phyloP scores from a whole-genome alignment of 768 basidiomycete genomes.

The Phlegmacium glaucopus region DNA sequence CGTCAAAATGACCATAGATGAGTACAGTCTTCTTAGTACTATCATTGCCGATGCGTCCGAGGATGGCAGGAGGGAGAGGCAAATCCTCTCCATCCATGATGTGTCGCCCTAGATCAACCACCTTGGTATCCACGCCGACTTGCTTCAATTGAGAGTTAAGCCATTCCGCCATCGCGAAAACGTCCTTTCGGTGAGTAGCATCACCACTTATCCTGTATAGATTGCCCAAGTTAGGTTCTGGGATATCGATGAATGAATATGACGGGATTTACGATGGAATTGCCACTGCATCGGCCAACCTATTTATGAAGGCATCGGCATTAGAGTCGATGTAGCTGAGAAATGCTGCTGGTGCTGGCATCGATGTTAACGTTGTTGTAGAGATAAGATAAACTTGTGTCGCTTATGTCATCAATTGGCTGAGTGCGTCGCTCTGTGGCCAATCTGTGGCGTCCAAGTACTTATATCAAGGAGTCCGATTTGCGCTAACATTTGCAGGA shows the following conservation, averaged over 20 bases:
- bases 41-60: constrained; percentile 81
- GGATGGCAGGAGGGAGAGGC: constrained; percentile 76
- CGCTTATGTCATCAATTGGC: no score
- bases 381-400: no score
- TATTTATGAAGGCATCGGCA: constrained; percentile 68
- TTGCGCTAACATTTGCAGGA: neutral
- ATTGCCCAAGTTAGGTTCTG: neutral
- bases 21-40: constrained; percentile 90
- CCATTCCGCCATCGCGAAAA: constrained; percentile 85
- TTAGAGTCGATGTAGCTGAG: constrained; percentile 62
- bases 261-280: constrained; percentile 64
- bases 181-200: constrained; percentile 66
- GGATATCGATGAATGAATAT: neutral
- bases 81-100: constrained; percentile 61
- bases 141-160: constrained; percentile 67
- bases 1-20: constrained; percentile 94
- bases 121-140: constrained; percentile 76
- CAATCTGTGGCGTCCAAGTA: no score
- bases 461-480: no score
- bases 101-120: constrained; percentile 77
- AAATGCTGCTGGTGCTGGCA: constrained; percentile 50
- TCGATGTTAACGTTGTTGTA: constrained; percentile 17
- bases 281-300: constrained; percentile 77
- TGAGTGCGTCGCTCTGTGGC: no score
- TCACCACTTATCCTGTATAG: constrained; percentile 64